Base-by-base conservation (phyloP, 306 rosid species). In the Quercus alba region DNA sequence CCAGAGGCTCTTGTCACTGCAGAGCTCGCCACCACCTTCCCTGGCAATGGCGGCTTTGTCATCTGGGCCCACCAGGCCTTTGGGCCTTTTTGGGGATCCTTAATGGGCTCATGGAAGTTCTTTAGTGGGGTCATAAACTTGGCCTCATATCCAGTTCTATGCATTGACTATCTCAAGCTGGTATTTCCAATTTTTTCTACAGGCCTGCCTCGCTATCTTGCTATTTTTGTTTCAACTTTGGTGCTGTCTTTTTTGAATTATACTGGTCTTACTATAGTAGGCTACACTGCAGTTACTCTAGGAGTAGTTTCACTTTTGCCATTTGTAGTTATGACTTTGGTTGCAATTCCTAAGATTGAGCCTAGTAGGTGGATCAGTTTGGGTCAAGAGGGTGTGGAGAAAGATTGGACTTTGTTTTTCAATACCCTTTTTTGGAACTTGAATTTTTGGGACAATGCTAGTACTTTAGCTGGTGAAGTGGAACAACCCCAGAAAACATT, bases 401-500 rank as follows among this genome's bases (percentile, higher is more conserved):
- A 76, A 17, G 75, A 89, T 20, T 89, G 93, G 91, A 72, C 81
- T 7, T 69, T 87, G 78, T 89, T 83, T 59, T 72, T 87, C 82
- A 89, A 89, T 76, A 85, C 91, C 63, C 82, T 89, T 10, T 87
- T 87, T 56, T 89, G 93, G 91, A 89, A 87, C 83, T 31, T 89
- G 80, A 89, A 87, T 77, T 89, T 85, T 55, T 89, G 93, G 93
- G 91, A 89, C 56, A 89, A 56, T 69, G 91, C 82, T 23, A 89
- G 90, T 57, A 89, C 92, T 72, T 73, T 89, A 55, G 92, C 92
- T 13, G 90, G 90, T 15, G 92, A 89, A 81, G 87, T 89, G 17
- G 90, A 86, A 20, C 14, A 84, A 3, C 92, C 92, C 57, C 92
- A 89, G 56, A 84, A 84, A 77, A 73, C 80, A 18, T 89, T 23